Conservation (phyloP, 768 basidiomycete species). For the Tremella yokohamensis region DNA sequence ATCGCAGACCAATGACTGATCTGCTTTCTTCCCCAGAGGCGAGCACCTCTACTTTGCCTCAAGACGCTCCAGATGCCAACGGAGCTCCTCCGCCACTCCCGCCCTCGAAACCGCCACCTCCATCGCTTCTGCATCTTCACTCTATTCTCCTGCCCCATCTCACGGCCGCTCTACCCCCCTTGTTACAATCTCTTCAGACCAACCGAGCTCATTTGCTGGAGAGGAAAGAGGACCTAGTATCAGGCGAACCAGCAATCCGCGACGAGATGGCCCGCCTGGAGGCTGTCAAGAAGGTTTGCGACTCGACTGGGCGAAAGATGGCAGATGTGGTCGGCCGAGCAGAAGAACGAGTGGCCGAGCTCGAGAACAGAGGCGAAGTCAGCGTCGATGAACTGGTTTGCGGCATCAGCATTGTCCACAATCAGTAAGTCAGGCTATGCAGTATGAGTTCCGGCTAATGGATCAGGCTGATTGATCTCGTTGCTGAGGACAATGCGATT, state of each 20-base stretch:
- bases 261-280: constrained; percentile 94
- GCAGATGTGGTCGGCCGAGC: constrained; percentile 63
- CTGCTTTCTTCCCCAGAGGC: constrained; percentile 68
- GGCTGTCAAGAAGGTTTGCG: constrained; percentile 88
- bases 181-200: constrained; percentile 57
- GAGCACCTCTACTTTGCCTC: constrained; percentile 15
- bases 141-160: constrained; percentile 71
- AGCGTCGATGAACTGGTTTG: constrained; percentile 96
- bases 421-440: constrained; percentile 66
- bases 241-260: constrained; percentile 86
- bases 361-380: constrained; percentile 78
- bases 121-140: constrained; percentile 46
- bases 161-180: constrained; percentile 65
- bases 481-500: constrained; percentile 99
- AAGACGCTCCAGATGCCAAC: constrained; percentile 5
- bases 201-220: constrained; percentile 62
- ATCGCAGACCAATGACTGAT: constrained; percentile 85
- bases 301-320: constrained; percentile 67
- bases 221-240: constrained; percentile 76
- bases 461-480: constrained; percentile 79
- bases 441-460: constrained; percentile 8
- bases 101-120: constrained; percentile 48
- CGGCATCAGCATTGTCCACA: constrained; percentile 90
- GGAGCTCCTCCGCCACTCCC: constrained; percentile 35
- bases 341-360: constrained; percentile 67